A percentile compares a stretch with the other conserved stretches of the same genome.
Conservation (phyloP, 257 asterid species). For the Cynanchum wilfordii region DNA sequence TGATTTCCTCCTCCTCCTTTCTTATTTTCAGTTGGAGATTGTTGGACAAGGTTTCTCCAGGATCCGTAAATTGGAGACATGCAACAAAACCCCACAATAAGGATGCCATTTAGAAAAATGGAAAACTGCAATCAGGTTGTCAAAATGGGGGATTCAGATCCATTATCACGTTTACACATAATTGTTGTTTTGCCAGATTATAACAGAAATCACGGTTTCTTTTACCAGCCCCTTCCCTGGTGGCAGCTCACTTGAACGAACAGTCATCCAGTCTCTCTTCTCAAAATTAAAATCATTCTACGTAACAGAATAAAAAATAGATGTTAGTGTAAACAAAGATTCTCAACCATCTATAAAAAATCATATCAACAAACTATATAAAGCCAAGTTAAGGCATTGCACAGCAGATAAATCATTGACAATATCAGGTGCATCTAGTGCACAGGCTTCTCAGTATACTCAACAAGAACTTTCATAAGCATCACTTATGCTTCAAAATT, state of each 20-base stretch:
- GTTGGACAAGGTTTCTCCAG: conserved; percentile 76
- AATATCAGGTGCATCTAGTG: not conserved
- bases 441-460: not conserved
- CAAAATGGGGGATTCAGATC: conserved; percentile 87
- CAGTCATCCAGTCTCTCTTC: conserved; percentile 80
- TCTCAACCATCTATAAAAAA: no score
- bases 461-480: not conserved
- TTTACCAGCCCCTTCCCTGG: conserved; percentile 68
- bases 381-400: not conserved
- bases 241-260: conserved; percentile 49
- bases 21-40: conserved; percentile 64
- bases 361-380: not conserved
- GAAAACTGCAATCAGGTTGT: conserved; percentile 97
- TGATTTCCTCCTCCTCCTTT: not conserved
- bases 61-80: conserved; percentile 83
- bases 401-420: not conserved
- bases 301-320: conserved; percentile 19
- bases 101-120: conserved; percentile 90
- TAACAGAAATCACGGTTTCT: conserved; percentile 24
- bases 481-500: not conserved
- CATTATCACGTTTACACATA: conserved; percentile 58
- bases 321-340: not conserved
- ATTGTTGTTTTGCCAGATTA: conserved; percentile 10
- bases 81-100: conserved; percentile 95
- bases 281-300: conserved; percentile 81